Percentiles rank a stretch among this genome's conserved stretches.
These are phyloP conservation scores for Mycena kentingensis DNA, from an alignment of 768 basidiomycete genomes.

Conservation along the genomic window DNA sequence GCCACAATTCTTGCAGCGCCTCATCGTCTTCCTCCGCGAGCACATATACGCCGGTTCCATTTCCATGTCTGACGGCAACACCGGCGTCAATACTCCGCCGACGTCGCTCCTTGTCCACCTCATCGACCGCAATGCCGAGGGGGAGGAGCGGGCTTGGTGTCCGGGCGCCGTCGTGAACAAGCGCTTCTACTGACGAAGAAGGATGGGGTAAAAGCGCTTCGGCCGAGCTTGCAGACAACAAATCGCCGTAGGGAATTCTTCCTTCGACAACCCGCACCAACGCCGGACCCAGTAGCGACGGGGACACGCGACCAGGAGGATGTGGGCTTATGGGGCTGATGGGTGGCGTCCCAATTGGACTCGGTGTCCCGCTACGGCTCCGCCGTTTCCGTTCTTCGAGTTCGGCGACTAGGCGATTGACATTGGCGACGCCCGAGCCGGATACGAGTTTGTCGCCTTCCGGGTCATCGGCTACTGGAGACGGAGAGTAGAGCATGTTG, in stretches of 20 bases:
- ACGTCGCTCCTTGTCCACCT: slow-evolving; percentile 21
- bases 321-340: not conserved
- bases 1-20: no score
- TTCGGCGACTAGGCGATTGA: slow-evolving; percentile 20
- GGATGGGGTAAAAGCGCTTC: not conserved
- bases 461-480: not conserved
- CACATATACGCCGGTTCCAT: not conserved
- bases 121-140: slow-evolving; percentile 23
- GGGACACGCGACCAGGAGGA: slow-evolving; percentile 1
- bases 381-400: slow-evolving; percentile 9
- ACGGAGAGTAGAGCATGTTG: not conserved
- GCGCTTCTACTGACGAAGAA: not conserved
- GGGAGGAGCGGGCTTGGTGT: slow-evolving; percentile 14
- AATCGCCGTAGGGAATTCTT: slow-evolving; percentile 1
- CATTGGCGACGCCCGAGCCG: slow-evolving; percentile 17
- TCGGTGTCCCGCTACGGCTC: slow-evolving; percentile 14
- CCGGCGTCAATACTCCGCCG: not conserved
- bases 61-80: not conserved
- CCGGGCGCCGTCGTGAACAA: not conserved
- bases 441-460: not conserved
- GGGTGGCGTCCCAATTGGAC: not conserved
- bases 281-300: slow-evolving; percentile 10
- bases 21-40: slow-evolving; percentile 1
- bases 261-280: slow-evolving; percentile 5
- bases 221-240: not conserved